A percentile compares a stretch with the other conserved stretches of the same genome.
Evolutionary conservation across 768 basidiomycete genomes (phyloP).

Genomic region (Paxillus rubicundulus): DNA sequence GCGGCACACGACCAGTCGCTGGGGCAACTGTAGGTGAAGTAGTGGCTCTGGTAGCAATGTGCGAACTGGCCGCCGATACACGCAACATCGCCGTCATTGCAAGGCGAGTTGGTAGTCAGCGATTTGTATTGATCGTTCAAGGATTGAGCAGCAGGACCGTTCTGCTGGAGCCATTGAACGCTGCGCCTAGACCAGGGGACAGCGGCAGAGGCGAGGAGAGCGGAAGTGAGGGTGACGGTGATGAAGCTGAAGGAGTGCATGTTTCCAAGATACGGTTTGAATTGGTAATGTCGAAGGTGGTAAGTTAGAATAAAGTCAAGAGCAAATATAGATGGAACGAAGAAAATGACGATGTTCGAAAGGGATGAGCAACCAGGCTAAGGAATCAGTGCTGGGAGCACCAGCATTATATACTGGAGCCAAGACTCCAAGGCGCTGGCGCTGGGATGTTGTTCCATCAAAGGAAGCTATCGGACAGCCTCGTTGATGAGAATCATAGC

Average conservation of each 20-base stretch:
- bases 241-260: slow-evolving; percentile 19
- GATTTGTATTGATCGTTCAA: slow-evolving; percentile 22
- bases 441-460: neutral
- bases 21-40: slow-evolving; percentile 13
- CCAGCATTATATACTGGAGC: slow-evolving; percentile 6
- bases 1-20: slow-evolving; percentile 19
- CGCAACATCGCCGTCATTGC: slow-evolving; percentile 15
- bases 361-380: slow-evolving; percentile 15
- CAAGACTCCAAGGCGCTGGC: neutral
- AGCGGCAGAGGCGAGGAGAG: slow-evolving; percentile 20
- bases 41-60: slow-evolving; percentile 11
- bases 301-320: slow-evolving; percentile 6
- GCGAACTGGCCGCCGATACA: slow-evolving; percentile 21
- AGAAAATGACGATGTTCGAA: slow-evolving; percentile 9
- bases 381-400: neutral
- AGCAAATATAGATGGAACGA: slow-evolving; percentile 1
- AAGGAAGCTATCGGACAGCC: slow-evolving; percentile 1
- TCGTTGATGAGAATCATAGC: neutral
- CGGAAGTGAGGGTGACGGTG: slow-evolving; percentile 10
- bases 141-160: slow-evolving; percentile 22
- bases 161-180: slow-evolving; percentile 19
- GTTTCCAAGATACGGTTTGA: slow-evolving; percentile 14
- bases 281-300: slow-evolving; percentile 2
- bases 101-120: slow-evolving; percentile 16
- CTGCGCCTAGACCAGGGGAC: slow-evolving; percentile 13